A percentile compares a stretch with the other conserved stretches of the same genome.
Conservation (phyloP, 371 early-diverging fungal species). For the Apophysomyces variabilis region DNA sequence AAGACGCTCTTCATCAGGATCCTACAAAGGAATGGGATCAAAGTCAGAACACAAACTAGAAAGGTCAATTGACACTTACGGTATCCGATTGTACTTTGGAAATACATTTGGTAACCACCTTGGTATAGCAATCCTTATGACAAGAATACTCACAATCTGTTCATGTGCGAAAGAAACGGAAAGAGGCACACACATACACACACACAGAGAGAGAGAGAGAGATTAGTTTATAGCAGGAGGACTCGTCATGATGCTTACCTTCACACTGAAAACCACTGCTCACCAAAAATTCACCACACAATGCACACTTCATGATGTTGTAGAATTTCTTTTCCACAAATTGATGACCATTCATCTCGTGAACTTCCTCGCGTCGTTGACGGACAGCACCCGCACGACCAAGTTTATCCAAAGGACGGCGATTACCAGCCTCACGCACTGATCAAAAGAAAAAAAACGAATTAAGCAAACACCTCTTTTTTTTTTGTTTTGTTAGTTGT, state of each 20-base stretch:
- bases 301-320: slow-evolving; percentile 94
- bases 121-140: slow-evolving; percentile 88
- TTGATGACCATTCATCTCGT: slow-evolving; percentile 89
- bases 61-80: slow-evolving; percentile 64
- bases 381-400: slow-evolving; percentile 91
- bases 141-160: slow-evolving; percentile 93
- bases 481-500: not conserved
- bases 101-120: slow-evolving; percentile 93
- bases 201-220: too few relatives aligned
- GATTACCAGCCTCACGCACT: slow-evolving; percentile 51
- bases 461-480: too few relatives aligned
- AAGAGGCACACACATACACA: not conserved
- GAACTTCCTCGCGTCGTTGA: slow-evolving; percentile 80
- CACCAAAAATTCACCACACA: slow-evolving; percentile 91
- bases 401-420: slow-evolving; percentile 72
- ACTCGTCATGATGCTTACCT: slow-evolving; percentile 44
- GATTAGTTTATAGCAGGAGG: too few relatives aligned
- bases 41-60: slow-evolving; percentile 83
- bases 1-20: slow-evolving; percentile 70
- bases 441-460: not conserved
- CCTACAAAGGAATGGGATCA: slow-evolving; percentile 27
- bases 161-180: not conserved
- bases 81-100: slow-evolving; percentile 64
- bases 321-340: slow-evolving; percentile 89
- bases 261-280: slow-evolving; percentile 93